Evolutionary conservation across 2,329 filamentous ascomycete species (phyloP), one percentile per base, ranked within the genome.

Genomic region (Fusarium sp.): DNA sequence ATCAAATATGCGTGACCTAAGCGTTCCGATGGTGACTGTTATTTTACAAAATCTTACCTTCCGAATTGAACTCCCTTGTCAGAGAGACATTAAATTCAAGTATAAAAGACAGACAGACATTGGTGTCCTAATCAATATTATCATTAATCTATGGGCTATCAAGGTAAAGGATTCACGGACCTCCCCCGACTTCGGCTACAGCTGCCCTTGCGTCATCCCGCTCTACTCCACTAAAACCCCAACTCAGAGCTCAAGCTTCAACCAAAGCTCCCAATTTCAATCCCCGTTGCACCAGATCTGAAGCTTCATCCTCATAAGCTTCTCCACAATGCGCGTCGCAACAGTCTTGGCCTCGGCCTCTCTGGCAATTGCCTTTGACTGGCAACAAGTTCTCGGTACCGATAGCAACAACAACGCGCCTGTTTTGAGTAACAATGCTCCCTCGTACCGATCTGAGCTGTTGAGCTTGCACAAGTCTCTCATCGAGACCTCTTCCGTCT

Each of bases 401-500:
- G 16, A 34, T 12, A 23, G 49, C n/a, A 14, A 50, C 13, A 12
- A 37, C 1, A 37, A 37, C 60, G 27, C 57, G 49, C 51, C 57
- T 28, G 7, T 58, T 49, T 14, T 48, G 6, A 51, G 21, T 27
- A 25, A 30, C 37, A 67, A 75, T 55, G 72, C 76, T 32, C 78
- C 79, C 7, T 69, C 76, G 23, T 81, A 81, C 68, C 84, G 86
- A 40, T 71, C 80, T 5, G 78, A 81, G 41, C 86, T 97, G 1
- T 85, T 97, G 45, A 85, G 86, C 20, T 86, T 97, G 14, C 94
- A 97, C 81, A 88, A 90, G 55, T 86, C 88, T 18, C 88, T 97
- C n/a, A 85, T 94, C 30, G 84, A 91, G 61, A 91, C 91, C 46
- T 85, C 91, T 51, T 97, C 93, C 1, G 86, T 93, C 67, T 89